phyloP scores from a whole-genome alignment of 495 filamentous ascomycete species.

The Aspergillus olivimuriae region DNA sequence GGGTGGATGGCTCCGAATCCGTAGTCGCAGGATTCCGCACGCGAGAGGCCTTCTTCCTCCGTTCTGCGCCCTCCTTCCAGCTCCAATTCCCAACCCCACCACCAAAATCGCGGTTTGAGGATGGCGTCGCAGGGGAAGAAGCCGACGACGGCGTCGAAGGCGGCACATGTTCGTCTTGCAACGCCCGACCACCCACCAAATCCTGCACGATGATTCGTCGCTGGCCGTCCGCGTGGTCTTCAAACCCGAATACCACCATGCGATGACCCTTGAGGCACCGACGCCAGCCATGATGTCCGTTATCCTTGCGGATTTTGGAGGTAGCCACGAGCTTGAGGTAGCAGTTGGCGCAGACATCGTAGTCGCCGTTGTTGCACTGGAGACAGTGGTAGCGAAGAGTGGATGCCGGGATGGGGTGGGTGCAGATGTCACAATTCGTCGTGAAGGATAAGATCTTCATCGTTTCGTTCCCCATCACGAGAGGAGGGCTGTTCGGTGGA shows the following conservation, averaged over 20 bases:
- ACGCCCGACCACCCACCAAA: constrained; percentile 61
- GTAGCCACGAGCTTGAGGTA: constrained; percentile 58
- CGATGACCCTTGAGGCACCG: constrained; percentile 73
- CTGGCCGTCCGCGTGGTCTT: constrained; percentile 53
- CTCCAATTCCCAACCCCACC: constrained; percentile 37
- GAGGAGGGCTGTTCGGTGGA: constrained; percentile 21
- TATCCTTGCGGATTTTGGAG: constrained; percentile 60
- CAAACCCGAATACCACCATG: constrained; percentile 73
- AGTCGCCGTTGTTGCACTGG: constrained; percentile 64
- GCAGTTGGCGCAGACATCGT: constrained; percentile 75
- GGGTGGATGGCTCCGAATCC: constrained; percentile 9
- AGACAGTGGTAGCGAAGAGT: constrained; percentile 70
- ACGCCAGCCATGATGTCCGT: constrained; percentile 74
- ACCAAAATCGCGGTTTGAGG: no score
- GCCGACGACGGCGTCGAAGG: constrained; percentile 11
- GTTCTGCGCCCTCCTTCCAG: constrained; percentile 44
- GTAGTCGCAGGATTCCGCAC: constrained; percentile 12
- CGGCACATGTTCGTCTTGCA: constrained; percentile 48
- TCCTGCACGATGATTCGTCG: constrained; percentile 54
- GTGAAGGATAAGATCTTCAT: constrained; percentile 58
- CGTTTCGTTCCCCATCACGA: constrained; percentile 31
- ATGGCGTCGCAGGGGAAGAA: constrained; percentile 8
- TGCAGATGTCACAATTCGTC: constrained; percentile 71
- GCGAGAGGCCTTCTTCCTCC: constrained; percentile 44
- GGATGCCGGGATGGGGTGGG: constrained; percentile 58